Percentiles rank a stretch among this genome's conserved stretches.
phyloP scores from a whole-genome alignment of 441 rosid species.

The Biscutella laevigata region DNA sequence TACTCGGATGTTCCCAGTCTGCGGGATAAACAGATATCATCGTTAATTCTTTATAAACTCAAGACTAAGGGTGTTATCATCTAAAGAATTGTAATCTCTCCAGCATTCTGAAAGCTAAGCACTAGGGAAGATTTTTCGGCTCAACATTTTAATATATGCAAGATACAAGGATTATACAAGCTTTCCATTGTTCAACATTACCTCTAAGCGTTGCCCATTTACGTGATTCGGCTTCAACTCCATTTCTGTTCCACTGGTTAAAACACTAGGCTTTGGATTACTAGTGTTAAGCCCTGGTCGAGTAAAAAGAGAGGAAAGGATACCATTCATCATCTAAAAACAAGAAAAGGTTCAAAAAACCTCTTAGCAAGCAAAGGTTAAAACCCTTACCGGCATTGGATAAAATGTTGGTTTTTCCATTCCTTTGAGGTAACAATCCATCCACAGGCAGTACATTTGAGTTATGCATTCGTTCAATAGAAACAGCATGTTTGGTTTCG shows the following conservation, averaged over 20 bases:
- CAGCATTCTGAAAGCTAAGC: background rate
- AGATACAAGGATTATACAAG: background rate
- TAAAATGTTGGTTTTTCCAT: constrained; percentile 49
- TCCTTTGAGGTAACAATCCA: constrained; percentile 44
- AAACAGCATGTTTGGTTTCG: constrained; percentile 41
- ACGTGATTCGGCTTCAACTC: constrained; percentile 50
- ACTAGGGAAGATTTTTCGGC: background rate
- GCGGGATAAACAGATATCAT: constrained; percentile 14
- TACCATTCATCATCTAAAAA: constrained; percentile 5
- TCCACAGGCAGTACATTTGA: constrained; percentile 35
- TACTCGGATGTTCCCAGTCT: constrained; percentile 47
- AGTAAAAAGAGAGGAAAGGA: background rate
- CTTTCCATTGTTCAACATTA: background rate
- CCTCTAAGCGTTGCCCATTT: constrained; percentile 39
- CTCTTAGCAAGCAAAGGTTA: constrained; percentile 13
- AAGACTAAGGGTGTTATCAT: background rate
- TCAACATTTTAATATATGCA: background rate
- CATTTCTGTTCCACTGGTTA: constrained; percentile 35
- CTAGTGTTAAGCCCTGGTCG: constrained; percentile 44
- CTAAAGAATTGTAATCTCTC: background rate
- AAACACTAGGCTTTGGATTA: constrained; percentile 44
- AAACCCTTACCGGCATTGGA: constrained; percentile 44
- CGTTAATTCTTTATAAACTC: constrained; percentile 4
- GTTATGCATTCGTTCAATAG: constrained; percentile 36
- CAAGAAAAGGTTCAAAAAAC: constrained; percentile 4